A percentile compares a stretch with the other conserved stretches of the same genome.
Evolutionary conservation across 352 stramenopile genomes (phyloP).

Genomic region (Achlya hypogyna): DNA sequence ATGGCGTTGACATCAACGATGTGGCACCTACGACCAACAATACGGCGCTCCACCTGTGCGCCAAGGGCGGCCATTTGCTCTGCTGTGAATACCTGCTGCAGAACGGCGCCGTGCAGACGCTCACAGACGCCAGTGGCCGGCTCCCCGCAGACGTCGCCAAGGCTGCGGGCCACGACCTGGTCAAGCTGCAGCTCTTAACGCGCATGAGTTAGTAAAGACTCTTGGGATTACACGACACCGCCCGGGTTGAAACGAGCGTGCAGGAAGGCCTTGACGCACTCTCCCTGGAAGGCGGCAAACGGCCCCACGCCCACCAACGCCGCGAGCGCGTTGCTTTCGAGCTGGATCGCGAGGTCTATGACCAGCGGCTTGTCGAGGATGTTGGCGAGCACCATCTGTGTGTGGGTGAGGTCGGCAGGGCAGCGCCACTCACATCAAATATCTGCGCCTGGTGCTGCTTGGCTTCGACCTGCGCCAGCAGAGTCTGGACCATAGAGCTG

Average conservation of each 20-base stretch:
- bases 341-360: background rate
- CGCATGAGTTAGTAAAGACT: slow-evolving; percentile 40
- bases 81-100: slow-evolving; percentile 76
- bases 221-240: background rate
- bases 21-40: slow-evolving; percentile 27
- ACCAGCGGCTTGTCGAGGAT: slow-evolving; percentile 5
- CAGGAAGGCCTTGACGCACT: background rate
- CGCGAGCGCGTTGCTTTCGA: background rate
- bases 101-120: slow-evolving; percentile 62
- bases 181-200: slow-evolving; percentile 56
- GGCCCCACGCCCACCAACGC: background rate
- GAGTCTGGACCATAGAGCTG: background rate
- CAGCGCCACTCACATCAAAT: background rate
- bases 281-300: background rate
- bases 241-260: background rate
- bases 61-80: slow-evolving; percentile 26
- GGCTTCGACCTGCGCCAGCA: background rate
- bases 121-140: slow-evolving; percentile 36
- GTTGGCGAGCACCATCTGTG: background rate
- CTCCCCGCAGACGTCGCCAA: slow-evolving; percentile 58
- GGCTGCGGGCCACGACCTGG: slow-evolving; percentile 39
- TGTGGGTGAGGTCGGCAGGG: background rate
- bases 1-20: slow-evolving; percentile 68
- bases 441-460: slow-evolving; percentile 3
- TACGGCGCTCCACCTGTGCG: slow-evolving; percentile 51